These are phyloP conservation scores for Boletus bicolor DNA, from an alignment of 768 basidiomycete genomes.

Conservation along the genomic window DNA sequence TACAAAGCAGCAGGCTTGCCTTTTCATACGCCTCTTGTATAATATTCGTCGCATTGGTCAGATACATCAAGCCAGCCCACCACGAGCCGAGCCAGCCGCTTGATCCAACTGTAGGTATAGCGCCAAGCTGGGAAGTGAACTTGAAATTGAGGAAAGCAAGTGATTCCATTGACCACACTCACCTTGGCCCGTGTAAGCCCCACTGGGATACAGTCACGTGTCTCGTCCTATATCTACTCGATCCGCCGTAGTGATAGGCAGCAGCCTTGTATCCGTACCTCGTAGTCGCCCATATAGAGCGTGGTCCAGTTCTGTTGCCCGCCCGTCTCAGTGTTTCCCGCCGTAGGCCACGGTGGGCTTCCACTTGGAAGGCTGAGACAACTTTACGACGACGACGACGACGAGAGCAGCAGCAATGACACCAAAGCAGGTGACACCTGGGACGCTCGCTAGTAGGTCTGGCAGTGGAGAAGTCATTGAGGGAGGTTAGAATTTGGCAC, in stretches of 20 bases:
- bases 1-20: slow-evolving; percentile 7
- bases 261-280: too few relatives aligned
- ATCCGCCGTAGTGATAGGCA: too few relatives aligned
- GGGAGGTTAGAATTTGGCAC: too few relatives aligned
- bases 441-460: not conserved
- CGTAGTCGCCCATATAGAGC: too few relatives aligned
- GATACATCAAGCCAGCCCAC: slow-evolving; percentile 18
- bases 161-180: too few relatives aligned
- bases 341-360: too few relatives aligned
- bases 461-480: not conserved
- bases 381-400: not conserved
- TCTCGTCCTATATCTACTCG: too few relatives aligned
- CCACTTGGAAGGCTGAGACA: not conserved
- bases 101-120: slow-evolving; percentile 30
- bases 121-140: slow-evolving; percentile 13
- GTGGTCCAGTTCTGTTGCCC: too few relatives aligned
- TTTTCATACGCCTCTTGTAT: slow-evolving; percentile 33
- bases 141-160: not conserved
- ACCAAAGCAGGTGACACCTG: not conserved
- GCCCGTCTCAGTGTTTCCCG: too few relatives aligned
- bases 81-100: slow-evolving; percentile 28
- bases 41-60: slow-evolving; percentile 17
- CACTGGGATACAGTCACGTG: too few relatives aligned
- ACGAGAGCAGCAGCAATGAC: not conserved
- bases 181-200: not conserved